Evolutionary conservation across 306 rosid genomes (phyloP).

Genomic region (Prunus persica): DNA sequence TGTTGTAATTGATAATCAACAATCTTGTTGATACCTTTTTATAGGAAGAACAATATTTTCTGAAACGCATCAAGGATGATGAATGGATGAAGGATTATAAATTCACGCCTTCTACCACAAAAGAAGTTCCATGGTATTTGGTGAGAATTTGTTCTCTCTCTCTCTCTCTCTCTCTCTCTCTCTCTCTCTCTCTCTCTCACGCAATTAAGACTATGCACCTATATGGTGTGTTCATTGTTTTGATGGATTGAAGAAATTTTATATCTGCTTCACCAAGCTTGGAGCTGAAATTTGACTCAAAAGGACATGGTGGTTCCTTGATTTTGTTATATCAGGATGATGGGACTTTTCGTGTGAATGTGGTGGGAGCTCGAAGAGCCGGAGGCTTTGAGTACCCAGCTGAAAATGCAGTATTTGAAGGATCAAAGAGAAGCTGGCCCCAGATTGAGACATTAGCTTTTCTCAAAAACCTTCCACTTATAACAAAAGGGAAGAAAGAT

Average conservation of each 20-base stretch:
- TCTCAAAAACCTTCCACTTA: slow-evolving; percentile 39
- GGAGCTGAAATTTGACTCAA: background rate
- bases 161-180: slow-evolving; percentile 8
- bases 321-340: slow-evolving; percentile 54
- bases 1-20: background rate
- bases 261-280: background rate
- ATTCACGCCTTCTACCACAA: slow-evolving; percentile 74
- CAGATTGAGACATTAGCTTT: slow-evolving; percentile 52
- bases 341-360: slow-evolving; percentile 70
- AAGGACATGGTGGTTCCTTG: background rate
- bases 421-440: slow-evolving; percentile 76
- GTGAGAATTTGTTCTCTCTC: slow-evolving; percentile 40
- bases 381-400: slow-evolving; percentile 70
- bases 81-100: slow-evolving; percentile 96
- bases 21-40: slow-evolving; percentile 21
- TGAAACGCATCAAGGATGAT: slow-evolving; percentile 86
- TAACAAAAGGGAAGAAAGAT: slow-evolving; percentile 28
- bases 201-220: background rate
- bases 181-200: background rate
- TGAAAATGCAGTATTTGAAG: slow-evolving; percentile 79
- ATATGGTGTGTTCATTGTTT: background rate
- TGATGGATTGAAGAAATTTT: background rate
- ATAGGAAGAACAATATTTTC: slow-evolving; percentile 86
- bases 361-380: slow-evolving; percentile 86
- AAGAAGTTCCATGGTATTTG: slow-evolving; percentile 97